Conservation (phyloP, 306 rosid species). For the Cucurbita moschata region DNA sequence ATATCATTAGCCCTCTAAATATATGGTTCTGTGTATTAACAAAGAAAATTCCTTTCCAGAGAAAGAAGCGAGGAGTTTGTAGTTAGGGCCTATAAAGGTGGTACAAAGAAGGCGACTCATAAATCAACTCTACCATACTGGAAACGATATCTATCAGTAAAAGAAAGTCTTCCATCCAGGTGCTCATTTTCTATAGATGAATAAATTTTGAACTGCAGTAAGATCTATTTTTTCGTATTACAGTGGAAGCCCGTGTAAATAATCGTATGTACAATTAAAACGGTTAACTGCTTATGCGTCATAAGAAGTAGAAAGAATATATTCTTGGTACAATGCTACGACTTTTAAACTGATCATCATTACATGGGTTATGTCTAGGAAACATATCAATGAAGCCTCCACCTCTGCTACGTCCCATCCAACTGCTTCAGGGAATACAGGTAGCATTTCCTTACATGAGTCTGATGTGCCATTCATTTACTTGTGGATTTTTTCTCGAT, state of each 20-base stretch:
- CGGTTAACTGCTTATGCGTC: background rate
- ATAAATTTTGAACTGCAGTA: background rate
- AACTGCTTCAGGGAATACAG: conserved; percentile 21
- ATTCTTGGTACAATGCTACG: background rate
- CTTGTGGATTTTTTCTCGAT: background rate
- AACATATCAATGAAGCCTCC: conserved; percentile 22
- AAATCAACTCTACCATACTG: conserved; percentile 70
- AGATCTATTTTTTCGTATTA: background rate
- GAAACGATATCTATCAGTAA: conserved; percentile 55
- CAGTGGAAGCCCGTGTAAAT: background rate
- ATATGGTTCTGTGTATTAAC: background rate
- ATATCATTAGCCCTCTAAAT: background rate
- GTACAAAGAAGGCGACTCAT: conserved; percentile 63
- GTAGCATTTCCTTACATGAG: background rate
- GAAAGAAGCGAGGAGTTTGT: conserved; percentile 78
- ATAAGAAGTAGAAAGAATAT: background rate
- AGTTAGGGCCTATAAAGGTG: conserved; percentile 74
- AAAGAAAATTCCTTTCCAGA: conserved; percentile 25
- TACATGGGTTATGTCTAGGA: conserved; percentile 32
- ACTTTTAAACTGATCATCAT: conserved; percentile 5
- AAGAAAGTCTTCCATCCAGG: conserved; percentile 67
- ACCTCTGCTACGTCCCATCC: conserved; percentile 11
- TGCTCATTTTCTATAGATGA: conserved; percentile 15
- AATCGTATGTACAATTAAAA: background rate
- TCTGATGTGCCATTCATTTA: background rate